Percentiles rank a stretch among this genome's conserved stretches.
phyloP scores from a whole-genome alignment of 805 yeast genomes.

The Scheffersomyces ergatensis region DNA sequence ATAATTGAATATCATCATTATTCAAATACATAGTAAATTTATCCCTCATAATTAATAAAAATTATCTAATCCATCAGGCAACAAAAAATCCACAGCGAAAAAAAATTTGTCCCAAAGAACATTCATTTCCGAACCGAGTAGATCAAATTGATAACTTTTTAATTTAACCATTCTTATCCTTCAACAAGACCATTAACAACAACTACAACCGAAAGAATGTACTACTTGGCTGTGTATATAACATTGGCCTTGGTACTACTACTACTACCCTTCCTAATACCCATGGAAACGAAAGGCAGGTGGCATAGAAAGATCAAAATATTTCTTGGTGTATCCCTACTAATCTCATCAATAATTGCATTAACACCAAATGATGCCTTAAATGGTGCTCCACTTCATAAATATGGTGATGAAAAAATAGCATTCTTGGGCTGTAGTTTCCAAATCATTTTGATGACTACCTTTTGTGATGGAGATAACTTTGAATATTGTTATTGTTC shows the following conservation, averaged over 20 bases:
- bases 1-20: too few relatives aligned
- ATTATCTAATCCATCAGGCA: background rate
- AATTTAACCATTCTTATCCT: background rate
- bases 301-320: constrained; percentile 2
- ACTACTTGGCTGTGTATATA: constrained; percentile 11
- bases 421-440: constrained; percentile 30
- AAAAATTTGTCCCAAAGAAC: background rate
- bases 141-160: constrained; percentile 2
- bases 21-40: too few relatives aligned
- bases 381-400: constrained; percentile 29
- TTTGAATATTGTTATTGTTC: constrained; percentile 20
- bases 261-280: constrained; percentile 15
- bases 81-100: background rate
- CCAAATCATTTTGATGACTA: constrained; percentile 15
- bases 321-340: constrained; percentile 7
- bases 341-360: constrained; percentile 10
- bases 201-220: too few relatives aligned
- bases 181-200: too few relatives aligned
- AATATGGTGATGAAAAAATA: constrained; percentile 24
- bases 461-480: constrained; percentile 18
- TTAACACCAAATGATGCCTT: constrained; percentile 25
- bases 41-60: too few relatives aligned
- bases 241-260: constrained; percentile 11
- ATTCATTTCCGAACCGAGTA: background rate
- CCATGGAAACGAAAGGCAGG: constrained; percentile 1